These are phyloP conservation scores for Amoeboaphelidium protococcarum DNA, from an alignment of 371 early-diverging fungal genomes.

Conservation along the genomic window DNA sequence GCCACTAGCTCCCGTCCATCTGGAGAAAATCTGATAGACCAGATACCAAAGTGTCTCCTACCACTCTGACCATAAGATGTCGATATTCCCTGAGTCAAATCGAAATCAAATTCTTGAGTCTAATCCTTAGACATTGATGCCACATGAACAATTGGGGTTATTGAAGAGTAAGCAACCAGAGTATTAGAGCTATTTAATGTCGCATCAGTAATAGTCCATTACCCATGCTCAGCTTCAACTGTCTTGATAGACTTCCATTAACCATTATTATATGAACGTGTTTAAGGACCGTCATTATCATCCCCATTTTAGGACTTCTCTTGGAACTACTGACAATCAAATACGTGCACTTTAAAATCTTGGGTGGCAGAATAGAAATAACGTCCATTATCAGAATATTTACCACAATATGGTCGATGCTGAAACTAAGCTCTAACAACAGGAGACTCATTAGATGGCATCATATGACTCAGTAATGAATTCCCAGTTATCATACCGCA, in stretches of 20 bases:
- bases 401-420: too few relatives aligned
- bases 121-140: constrained; percentile 10
- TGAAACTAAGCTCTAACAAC: too few relatives aligned
- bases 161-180: constrained; percentile 25
- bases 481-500: too few relatives aligned
- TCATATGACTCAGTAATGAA: too few relatives aligned
- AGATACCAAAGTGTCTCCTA: constrained; percentile 11
- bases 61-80: constrained; percentile 1
- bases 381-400: constrained; percentile 9
- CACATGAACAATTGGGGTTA: constrained; percentile 21
- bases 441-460: too few relatives aligned
- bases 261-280: not conserved
- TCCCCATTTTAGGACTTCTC: constrained; percentile 10
- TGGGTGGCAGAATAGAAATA: constrained; percentile 21
- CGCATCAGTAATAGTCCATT: constrained; percentile 25
- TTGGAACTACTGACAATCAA: constrained; percentile 11
- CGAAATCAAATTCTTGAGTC: not conserved
- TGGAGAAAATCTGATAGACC: constrained; percentile 30
- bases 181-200: constrained; percentile 15
- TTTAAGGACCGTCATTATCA: not conserved
- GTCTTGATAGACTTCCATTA: too few relatives aligned
- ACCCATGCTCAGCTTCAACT: constrained; percentile 6
- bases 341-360: constrained; percentile 21
- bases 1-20: constrained; percentile 28
- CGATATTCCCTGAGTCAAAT: not conserved